phyloP scores from a whole-genome alignment of 495 filamentous ascomycete species.

The Penicillium angulare region DNA sequence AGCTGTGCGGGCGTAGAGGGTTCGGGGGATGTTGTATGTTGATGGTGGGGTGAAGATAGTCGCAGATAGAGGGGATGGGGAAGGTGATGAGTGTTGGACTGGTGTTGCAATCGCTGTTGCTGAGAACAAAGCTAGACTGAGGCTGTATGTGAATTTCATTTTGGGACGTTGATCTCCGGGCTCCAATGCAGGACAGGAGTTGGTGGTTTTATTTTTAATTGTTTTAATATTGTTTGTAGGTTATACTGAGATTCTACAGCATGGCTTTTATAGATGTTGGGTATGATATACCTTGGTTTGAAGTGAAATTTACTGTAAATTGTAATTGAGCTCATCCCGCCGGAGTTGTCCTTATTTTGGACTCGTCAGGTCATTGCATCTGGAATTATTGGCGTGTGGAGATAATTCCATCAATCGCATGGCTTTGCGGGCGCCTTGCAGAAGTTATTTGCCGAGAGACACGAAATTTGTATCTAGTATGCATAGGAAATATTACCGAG shows the following conservation, averaged over 20 bases:
- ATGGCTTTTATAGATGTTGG: conserved; percentile 15
- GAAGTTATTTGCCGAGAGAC: too few species aligned
- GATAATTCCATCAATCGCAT: conserved; percentile 11
- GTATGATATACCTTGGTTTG: too few species aligned
- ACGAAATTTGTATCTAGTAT: too few species aligned
- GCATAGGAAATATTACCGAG: too few species aligned
- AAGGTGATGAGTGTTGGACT: background rate
- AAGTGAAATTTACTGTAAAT: background rate
- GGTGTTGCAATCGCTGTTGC: conserved; percentile 14
- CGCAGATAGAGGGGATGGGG: conserved; percentile 11
- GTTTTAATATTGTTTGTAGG: too few species aligned
- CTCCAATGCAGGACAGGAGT: background rate
- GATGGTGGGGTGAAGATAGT: conserved; percentile 35
- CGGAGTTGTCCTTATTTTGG: conserved; percentile 28
- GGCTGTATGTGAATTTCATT: conserved; percentile 12
- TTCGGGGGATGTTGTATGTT: conserved; percentile 35
- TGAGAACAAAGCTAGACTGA: conserved; percentile 4
- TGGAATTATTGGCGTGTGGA: background rate
- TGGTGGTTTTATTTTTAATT: background rate
- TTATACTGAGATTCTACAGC: background rate
- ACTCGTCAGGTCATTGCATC: background rate
- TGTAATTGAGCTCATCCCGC: conserved; percentile 19
- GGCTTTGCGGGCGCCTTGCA: too few species aligned
- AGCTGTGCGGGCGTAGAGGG: conserved; percentile 23
- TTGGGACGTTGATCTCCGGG: background rate